Conservation (phyloP, 1,284 basidiomycete species). For the Cryptococcus jaspeensis region DNA sequence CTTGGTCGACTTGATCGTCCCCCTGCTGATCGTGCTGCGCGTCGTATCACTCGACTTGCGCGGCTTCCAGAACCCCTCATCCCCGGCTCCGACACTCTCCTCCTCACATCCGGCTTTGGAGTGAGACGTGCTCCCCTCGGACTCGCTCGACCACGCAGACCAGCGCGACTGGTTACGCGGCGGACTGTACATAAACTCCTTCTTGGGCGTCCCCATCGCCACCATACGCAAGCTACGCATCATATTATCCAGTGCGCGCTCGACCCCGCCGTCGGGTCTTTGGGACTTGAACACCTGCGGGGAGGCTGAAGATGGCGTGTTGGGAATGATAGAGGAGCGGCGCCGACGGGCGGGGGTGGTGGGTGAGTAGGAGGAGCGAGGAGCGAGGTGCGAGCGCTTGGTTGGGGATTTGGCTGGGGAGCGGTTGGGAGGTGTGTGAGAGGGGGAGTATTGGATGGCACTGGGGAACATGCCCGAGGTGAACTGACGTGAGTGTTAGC, state of each 20-base stretch:
- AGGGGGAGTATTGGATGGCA: too few relatives aligned
- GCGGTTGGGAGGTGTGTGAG: not conserved
- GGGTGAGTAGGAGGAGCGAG: constrained; percentile 4
- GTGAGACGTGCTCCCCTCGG: not conserved
- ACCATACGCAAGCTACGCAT: constrained; percentile 26
- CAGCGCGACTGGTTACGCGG: constrained; percentile 25
- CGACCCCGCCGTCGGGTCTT: constrained; percentile 20
- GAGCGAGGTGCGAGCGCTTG: constrained; percentile 1
- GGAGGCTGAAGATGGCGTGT: constrained; percentile 18
- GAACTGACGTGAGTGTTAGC: constrained; percentile 7
- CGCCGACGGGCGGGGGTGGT: constrained; percentile 14
- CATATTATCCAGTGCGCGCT: constrained; percentile 28
- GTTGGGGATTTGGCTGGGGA: constrained; percentile 1
- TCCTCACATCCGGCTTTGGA: constrained; percentile 12
- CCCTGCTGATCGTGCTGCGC: constrained; percentile 16
- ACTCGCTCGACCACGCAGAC: constrained; percentile 22
- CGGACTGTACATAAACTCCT: constrained; percentile 5
- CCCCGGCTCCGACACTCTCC: constrained; percentile 1
- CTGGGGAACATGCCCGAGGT: constrained; percentile 13
- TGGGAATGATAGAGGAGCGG: constrained; percentile 24
- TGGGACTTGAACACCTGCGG: constrained; percentile 20
- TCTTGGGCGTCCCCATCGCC: constrained; percentile 17
- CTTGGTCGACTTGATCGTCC: constrained; percentile 17
- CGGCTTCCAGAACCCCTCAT: constrained; percentile 18
- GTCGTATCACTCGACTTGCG: constrained; percentile 30